Evolutionary conservation across 2,329 filamentous ascomycete genomes (phyloP), one percentile per base, ranked within the genome.

Genomic region (Ceratocystiopsis sp.): DNA sequence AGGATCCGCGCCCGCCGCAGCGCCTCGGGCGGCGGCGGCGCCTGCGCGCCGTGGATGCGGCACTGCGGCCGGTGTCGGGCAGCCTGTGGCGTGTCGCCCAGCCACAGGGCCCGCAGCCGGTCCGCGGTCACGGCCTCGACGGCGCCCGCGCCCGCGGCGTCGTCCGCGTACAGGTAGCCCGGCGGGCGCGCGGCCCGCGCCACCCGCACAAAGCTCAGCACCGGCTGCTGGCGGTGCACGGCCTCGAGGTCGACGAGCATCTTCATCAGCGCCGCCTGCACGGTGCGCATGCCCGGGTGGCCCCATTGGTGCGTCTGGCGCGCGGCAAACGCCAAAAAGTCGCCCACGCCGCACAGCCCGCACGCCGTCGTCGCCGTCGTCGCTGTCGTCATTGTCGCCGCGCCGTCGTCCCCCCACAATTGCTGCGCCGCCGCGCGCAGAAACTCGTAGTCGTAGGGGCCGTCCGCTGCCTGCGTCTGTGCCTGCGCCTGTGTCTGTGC

Each of bases 231-330:
- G 40, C 53, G 55, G 51, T 57, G 55, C 40, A 58, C 44, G 36
- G 58, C 56, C 42, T 61, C 57, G 44, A 53, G 43, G 38, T 61
- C 58, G 43, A 56, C 54, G 39, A 59, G 47, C 29, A 58, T 48
- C 43, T 56, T 53, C 49, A 51, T 50, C 16, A 58, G 41, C 8
- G 52, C 50, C 11, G 46, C 35, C 17, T 49, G 45, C 2, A 46
- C 38, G 5, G 45, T 34, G 2, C 25, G 41, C 45, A 48, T 46
- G 36, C 52, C 52, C 6, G 45, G 44, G 17, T 50, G 43, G 18
- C 44, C 46, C 38, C 54, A 56, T 38, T 51, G 48, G 35, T 51
- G 52, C 4, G 45, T 48, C 34, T 50, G 43, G 36, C 40, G 37
- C n/a, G 48, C 46, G n/a, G 43, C 33, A 42, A 43, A 51, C 3